A percentile compares a stretch with the other conserved stretches of the same genome.
Conservation (phyloP, 805 yeast genomes). For the Schwanniomyces sp. region DNA sequence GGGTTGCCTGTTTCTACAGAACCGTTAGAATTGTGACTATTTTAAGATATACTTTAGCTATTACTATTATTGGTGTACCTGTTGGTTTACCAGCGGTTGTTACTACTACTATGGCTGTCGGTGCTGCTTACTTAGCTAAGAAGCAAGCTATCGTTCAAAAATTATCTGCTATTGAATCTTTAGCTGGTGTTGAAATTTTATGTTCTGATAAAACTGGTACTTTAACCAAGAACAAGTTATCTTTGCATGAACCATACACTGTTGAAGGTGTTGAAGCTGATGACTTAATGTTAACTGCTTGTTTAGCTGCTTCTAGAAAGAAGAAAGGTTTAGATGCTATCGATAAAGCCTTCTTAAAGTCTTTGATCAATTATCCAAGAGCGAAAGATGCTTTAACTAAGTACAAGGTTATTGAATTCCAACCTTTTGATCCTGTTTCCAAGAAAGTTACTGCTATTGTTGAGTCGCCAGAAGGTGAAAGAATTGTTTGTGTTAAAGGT, state of each 20-base stretch:
- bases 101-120: slow-evolving; percentile 99
- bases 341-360: slow-evolving; percentile 94
- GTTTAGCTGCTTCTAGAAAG: slow-evolving; percentile 97
- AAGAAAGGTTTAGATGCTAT: slow-evolving; percentile 97
- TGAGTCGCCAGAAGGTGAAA: slow-evolving; percentile 94
- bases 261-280: slow-evolving; percentile 96
- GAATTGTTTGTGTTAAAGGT: slow-evolving; percentile 95
- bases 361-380: slow-evolving; percentile 83
- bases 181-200: slow-evolving; percentile 96
- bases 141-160: slow-evolving; percentile 97
- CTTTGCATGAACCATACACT: slow-evolving; percentile 96
- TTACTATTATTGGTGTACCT: slow-evolving; percentile 97
- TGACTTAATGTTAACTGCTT: slow-evolving; percentile 95
- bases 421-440: slow-evolving; percentile 97
- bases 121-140: slow-evolving; percentile 98
- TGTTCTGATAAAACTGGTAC: slow-evolving; percentile 99
- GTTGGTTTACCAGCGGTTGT: slow-evolving; percentile 99
- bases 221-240: slow-evolving; percentile 93
- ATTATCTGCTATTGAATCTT: slow-evolving; percentile 93
- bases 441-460: slow-evolving; percentile 94
- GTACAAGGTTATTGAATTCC: slow-evolving; percentile 94
- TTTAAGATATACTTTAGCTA: slow-evolving; percentile 89
- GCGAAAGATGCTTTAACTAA: slow-evolving; percentile 90
- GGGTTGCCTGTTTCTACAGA: slow-evolving; percentile 95
- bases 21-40: slow-evolving; percentile 81